These are phyloP conservation scores for Fraxinus albicans DNA, from an alignment of 305 asterid genomes.

Conservation along the genomic window DNA sequence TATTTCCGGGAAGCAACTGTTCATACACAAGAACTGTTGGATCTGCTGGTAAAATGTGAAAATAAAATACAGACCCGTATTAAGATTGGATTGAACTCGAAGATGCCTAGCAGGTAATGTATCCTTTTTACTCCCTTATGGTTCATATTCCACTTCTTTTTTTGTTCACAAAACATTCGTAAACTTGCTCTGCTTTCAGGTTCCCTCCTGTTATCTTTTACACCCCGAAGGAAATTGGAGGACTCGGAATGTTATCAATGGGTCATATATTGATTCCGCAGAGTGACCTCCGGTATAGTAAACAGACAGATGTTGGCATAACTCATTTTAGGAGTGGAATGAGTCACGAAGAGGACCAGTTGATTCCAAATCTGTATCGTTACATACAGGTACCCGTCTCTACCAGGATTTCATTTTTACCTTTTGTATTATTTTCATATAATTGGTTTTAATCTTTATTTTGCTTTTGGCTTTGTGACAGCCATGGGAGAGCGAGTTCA, in stretches of 20 bases:
- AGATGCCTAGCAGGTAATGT: conserved; percentile 96
- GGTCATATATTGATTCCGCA: conserved; percentile 99
- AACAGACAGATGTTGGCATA: conserved; percentile 98
- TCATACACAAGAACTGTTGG: conserved; percentile 94
- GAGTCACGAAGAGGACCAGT: conserved; percentile 99
- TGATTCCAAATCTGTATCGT: conserved; percentile 97
- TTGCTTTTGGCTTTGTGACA: conserved; percentile 29
- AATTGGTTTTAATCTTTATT: background rate
- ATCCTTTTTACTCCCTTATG: conserved; percentile 5
- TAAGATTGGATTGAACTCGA: conserved; percentile 91
- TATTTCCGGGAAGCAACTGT: conserved; percentile 99
- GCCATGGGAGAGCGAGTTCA: conserved; percentile 99
- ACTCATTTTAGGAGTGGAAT: conserved; percentile 98
- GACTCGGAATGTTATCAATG: conserved; percentile 98
- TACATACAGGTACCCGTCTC: conserved; percentile 65
- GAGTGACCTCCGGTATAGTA: conserved; percentile 94
- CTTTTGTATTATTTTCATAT: background rate
- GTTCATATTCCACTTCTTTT: background rate
- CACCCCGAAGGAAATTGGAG: conserved; percentile 99
- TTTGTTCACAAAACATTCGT: background rate
- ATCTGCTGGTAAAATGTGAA: conserved; percentile 93
- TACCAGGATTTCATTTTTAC: conserved; percentile 18
- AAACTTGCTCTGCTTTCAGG: conserved; percentile 38
- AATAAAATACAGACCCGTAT: conserved; percentile 98
- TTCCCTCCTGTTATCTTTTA: conserved; percentile 98